phyloP scores from a whole-genome alignment of 805 yeast genomes.

The Hanseniaspora meyeri region DNA sequence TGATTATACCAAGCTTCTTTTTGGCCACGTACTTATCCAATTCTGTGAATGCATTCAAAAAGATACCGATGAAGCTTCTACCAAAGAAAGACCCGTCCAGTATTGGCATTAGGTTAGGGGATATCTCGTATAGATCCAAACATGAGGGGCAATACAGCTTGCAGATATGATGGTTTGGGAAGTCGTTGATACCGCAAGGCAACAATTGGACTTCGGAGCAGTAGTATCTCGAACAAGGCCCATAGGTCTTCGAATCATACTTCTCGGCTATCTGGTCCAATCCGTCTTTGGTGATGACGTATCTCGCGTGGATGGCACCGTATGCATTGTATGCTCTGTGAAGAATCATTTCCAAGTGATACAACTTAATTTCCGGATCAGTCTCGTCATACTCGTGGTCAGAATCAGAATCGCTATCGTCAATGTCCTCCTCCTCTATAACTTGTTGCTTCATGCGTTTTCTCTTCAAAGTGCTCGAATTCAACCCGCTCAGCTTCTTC shows the following conservation, averaged over 20 bases:
- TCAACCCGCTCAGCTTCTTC: background rate
- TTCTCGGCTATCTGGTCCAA: slow-evolving; percentile 86
- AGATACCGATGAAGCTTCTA: slow-evolving; percentile 85
- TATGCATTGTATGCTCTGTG: slow-evolving; percentile 86
- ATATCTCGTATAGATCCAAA: slow-evolving; percentile 78
- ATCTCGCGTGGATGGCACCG: slow-evolving; percentile 90
- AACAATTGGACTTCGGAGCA: slow-evolving; percentile 84
- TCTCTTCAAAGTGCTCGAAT: background rate
- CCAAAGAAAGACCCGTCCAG: slow-evolving; percentile 97
- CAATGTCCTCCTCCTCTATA: background rate
- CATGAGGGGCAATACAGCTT: slow-evolving; percentile 91
- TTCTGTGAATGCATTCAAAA: slow-evolving; percentile 84
- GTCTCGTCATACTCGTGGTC: background rate
- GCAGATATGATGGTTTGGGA: slow-evolving; percentile 85
- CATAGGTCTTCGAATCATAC: slow-evolving; percentile 79
- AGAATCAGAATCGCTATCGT: background rate
- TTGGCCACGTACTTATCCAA: slow-evolving; percentile 64
- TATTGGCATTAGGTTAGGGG: slow-evolving; percentile 71
- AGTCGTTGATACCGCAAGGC: slow-evolving; percentile 85
- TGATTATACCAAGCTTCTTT: slow-evolving; percentile 29
- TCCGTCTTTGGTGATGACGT: slow-evolving; percentile 78
- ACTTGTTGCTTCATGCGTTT: slow-evolving; percentile 40
- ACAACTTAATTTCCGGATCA: slow-evolving; percentile 31
- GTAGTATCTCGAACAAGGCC: slow-evolving; percentile 77
- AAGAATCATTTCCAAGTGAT: slow-evolving; percentile 43